Evolutionary conservation across 495 filamentous ascomycete species (phyloP), one percentile per base, ranked within the genome.

Genomic region (Mytilinidion resinicola): DNA sequence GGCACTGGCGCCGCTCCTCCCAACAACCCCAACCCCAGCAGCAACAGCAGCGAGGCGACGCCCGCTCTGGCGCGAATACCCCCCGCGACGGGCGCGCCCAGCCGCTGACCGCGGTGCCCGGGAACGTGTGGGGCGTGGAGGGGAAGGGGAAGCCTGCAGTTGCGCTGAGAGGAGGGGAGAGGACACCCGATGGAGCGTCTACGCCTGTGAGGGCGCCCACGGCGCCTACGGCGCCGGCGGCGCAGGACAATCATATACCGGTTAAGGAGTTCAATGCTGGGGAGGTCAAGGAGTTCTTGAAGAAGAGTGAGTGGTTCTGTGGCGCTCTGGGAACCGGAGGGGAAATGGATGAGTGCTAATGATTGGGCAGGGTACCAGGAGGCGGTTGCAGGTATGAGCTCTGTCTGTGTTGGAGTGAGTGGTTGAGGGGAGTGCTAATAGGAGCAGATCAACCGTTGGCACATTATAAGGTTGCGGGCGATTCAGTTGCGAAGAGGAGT

Each of bases 211-310:
- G 50, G 43, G 51, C 43, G 39, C 30, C 48, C 10, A 3, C 57
- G 3, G 55, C 51, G 17, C 59, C n/a, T n/a, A n/a, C n/a, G n/a
- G n/a, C n/a, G 39, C 30, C 48, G 17, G 4, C 57, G 3, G 55
- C 51, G 17, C 59, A 55, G 43, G 64, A 63, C 1, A 39, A 52
- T 20, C 64, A 67, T 48, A 57, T 64, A 25, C 57, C 60, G 1
- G 64, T 64, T 48, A 51, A 49, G 33, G 61, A 60, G 9, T 67
- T 67, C 55, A 67, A 67, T 56, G 57, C 57, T 17, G 43, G 30
- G 25, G 64, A 63, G 56, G 61, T 67, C 21, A 60, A 60, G 54
- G 64, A 67, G 9, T 63, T 51, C 41, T 56, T 67, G 61, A 63
- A 64, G 53, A 67, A 64, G 54, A 39, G 64, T 67, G 56, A 17